These are phyloP conservation scores for Zygoascus tannicola DNA, from an alignment of 805 yeast genomes.

Conservation along the genomic window DNA sequence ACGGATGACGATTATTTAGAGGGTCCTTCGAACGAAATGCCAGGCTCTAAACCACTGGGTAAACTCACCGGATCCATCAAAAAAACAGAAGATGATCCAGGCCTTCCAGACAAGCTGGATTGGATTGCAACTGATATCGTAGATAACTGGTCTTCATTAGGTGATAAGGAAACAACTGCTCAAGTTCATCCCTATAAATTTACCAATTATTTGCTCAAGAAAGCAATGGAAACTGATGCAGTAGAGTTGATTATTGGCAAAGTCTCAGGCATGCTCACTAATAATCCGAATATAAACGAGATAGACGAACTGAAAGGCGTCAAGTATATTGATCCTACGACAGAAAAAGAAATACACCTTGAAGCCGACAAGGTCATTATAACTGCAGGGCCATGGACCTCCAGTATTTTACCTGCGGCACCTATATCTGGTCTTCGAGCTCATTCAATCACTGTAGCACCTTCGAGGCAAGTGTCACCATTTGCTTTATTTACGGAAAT, in stretches of 20 bases:
- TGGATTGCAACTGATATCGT: conserved; percentile 66
- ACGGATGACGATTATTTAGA: background rate
- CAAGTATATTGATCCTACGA: conserved; percentile 32
- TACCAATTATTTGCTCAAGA: conserved; percentile 71
- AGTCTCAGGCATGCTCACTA: conserved; percentile 50
- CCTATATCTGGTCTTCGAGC: conserved; percentile 93
- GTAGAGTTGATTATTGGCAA: conserved; percentile 82
- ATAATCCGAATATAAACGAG: conserved; percentile 42
- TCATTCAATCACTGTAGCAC: conserved; percentile 72
- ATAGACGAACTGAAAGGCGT: conserved; percentile 50
- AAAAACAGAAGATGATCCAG: conserved; percentile 3
- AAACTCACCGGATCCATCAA: conserved; percentile 3
- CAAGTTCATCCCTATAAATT: conserved; percentile 95
- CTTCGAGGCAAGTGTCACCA: conserved; percentile 75
- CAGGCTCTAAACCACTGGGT: background rate
- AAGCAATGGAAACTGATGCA: conserved; percentile 72
- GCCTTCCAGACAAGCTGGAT: conserved; percentile 52
- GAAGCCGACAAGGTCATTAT: conserved; percentile 71
- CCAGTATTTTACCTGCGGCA: conserved; percentile 80
- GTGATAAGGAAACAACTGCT: conserved; percentile 82
- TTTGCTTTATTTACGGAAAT: conserved; percentile 91
- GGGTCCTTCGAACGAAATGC: background rate
- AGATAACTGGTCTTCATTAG: conserved; percentile 66
- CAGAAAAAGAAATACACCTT: conserved; percentile 24
- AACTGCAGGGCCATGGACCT: conserved; percentile 95